These are phyloP conservation scores for Tuber aestivum DNA, from an alignment of 495 filamentous ascomycete species.

Conservation along the genomic window DNA sequence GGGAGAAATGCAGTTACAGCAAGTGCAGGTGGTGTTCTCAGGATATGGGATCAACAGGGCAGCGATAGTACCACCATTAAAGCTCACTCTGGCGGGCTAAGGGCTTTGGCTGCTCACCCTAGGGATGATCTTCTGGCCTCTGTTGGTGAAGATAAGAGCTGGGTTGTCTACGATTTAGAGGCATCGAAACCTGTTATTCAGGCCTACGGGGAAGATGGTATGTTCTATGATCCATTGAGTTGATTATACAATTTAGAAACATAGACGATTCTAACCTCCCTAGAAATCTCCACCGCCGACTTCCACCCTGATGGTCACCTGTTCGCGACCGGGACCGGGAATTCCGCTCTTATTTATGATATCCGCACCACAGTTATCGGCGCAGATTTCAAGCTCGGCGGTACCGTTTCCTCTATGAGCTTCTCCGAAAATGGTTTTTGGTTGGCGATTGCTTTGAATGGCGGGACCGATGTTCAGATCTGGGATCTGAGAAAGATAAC, in stretches of 20 bases:
- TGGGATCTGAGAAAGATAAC: constrained; percentile 86
- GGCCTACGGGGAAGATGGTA: constrained; percentile 76
- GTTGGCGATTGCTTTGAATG: constrained; percentile 71
- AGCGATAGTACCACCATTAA: constrained; percentile 58
- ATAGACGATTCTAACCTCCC: constrained; percentile 43
- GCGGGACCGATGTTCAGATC: constrained; percentile 68
- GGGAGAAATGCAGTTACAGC: constrained; percentile 64
- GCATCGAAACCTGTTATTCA: constrained; percentile 62
- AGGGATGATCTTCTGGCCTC: constrained; percentile 80
- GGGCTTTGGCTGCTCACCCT: constrained; percentile 73
- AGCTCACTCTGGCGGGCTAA: constrained; percentile 74
- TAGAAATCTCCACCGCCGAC: constrained; percentile 68
- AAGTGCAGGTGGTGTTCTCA: constrained; percentile 69
- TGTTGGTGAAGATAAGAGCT: constrained; percentile 86
- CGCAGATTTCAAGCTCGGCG: constrained; percentile 61
- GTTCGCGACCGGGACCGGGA: constrained; percentile 72
- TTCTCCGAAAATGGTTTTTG: constrained; percentile 99
- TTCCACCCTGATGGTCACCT: constrained; percentile 97
- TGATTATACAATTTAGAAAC: constrained; percentile 5
- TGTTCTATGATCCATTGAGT: constrained; percentile 41
- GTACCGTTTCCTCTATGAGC: constrained; percentile 63
- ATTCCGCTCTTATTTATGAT: constrained; percentile 79
- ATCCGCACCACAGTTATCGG: constrained; percentile 65
- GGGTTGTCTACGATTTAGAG: constrained; percentile 78
- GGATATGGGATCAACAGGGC: constrained; percentile 65